These are phyloP conservation scores for Aspergillus carlsbadensis DNA, from an alignment of 495 filamentous ascomycete genomes.

Conservation along the genomic window DNA sequence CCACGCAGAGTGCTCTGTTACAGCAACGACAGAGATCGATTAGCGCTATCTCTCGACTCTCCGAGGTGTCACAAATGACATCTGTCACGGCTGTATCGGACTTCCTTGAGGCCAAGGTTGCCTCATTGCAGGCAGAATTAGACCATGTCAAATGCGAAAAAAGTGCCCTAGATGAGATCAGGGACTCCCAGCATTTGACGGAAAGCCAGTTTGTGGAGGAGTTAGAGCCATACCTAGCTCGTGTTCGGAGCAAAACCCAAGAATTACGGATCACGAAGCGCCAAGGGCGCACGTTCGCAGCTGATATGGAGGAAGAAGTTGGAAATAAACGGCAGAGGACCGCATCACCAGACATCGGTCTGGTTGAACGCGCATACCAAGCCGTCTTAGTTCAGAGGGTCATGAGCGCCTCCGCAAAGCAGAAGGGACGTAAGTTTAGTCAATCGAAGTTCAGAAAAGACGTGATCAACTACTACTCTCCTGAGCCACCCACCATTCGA, in stretches of 20 bases:
- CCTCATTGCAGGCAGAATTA: neutral
- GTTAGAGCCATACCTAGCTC: neutral
- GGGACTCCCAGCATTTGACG: neutral
- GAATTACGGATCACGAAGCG: neutral
- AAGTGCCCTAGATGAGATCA: neutral
- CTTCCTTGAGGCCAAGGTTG: neutral
- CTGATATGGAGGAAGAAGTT: constrained; percentile 10
- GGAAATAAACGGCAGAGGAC: neutral
- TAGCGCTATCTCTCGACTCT: neutral
- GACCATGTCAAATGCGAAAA: neutral
- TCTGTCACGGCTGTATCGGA: neutral
- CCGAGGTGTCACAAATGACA: neutral
- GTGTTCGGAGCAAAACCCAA: no score
- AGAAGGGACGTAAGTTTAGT: constrained; percentile 1
- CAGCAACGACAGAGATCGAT: no score
- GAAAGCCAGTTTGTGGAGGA: neutral
- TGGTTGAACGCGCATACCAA: constrained; percentile 17
- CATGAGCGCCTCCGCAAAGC: constrained; percentile 16
- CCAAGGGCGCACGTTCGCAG: neutral
- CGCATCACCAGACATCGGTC: constrained; percentile 1
- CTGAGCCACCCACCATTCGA: no score
- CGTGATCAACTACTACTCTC: constrained; percentile 9
- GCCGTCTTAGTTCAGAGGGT: constrained; percentile 12
- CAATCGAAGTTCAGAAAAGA: constrained; percentile 8
- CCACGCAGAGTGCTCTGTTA: no score